Base-by-base conservation (phyloP, 352 stramenopile species). In the Phytophthora aleatoria region DNA sequence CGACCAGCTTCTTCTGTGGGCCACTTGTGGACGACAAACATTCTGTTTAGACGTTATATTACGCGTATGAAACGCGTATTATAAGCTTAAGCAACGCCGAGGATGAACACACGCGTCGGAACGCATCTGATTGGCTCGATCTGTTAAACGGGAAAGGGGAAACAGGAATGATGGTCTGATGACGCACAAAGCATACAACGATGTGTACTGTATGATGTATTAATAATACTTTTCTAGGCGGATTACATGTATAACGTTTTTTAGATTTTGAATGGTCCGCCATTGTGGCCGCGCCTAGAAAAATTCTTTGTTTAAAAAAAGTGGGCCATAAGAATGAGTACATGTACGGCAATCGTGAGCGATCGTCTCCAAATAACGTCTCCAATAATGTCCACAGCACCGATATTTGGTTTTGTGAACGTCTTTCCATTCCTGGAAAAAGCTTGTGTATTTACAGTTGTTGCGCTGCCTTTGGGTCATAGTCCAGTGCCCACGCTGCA, bases 401-500 rank as follows among this genome's bases (percentile, higher is more conserved):
- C 20, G 20, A 20, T 20, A 20, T 20, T 20, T 20, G 20, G 20
- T 20, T 20, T 20, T 20, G 20, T 20, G 20, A 20, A 20, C 20
- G 20, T 20, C 20, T 20, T 20, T 20, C 20, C 20, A 20, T 20
- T 20, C 20, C 20, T 20, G 20, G 20, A 20, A 50, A 55, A 36
- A 1, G 11, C 31, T 38, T 39, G 24, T 28, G 20, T 48, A 13
- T 50, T 43, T 63, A 63, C 26, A 64, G 36, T 43, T 69, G 27
- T 36, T 68, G 43, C 3, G 50, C 39, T 10, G 65, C 59, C 12
- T 69, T 69, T 8, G 48, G 65, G 28, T 76, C 69, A 52, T 76
- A 76, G 44, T 69, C 61, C 11, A 77, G 41, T 2, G 70, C 70
- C 70, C 70, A 77, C 6, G 45, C 61, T 26, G 70, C 65, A 27